Evolutionary conservation across 1,284 basidiomycete species (phyloP).

Genomic region (Sanghuangporus baumii): DNA sequence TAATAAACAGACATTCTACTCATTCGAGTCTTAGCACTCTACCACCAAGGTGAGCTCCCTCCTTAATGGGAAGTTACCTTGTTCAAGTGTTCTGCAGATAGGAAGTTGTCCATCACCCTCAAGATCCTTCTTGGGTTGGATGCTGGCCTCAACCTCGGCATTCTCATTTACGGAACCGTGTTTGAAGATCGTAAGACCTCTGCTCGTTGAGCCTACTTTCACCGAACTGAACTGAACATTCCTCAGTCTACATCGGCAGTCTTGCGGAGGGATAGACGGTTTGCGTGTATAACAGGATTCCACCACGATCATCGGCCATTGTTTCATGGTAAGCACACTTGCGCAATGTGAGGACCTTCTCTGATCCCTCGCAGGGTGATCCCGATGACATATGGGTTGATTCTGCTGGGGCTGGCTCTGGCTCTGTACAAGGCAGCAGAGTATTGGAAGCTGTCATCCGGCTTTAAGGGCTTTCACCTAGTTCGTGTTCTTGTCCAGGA

Average conservation of each 20-base stretch:
- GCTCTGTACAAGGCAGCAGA: slow-evolving; percentile 3
- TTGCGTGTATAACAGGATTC: neutral
- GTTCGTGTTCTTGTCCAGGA: slow-evolving; percentile 4
- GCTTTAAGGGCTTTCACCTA: slow-evolving; percentile 2
- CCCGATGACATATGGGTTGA: neutral
- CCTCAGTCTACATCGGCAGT: neutral
- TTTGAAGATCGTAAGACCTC: neutral
- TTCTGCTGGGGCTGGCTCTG: slow-evolving; percentile 1
- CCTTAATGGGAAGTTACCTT: neutral
- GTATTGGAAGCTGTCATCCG: neutral
- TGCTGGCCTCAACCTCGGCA: neutral
- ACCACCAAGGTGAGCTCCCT: neutral
- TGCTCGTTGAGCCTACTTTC: neutral
- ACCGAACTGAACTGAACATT: neutral
- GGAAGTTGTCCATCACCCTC: neutral
- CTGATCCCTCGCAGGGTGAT: neutral
- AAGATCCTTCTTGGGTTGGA: neutral
- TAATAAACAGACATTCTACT: slow-evolving; percentile 3
- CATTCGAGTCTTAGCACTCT: slow-evolving; percentile 5
- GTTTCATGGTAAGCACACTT: neutral
- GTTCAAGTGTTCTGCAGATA: neutral
- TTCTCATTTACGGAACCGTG: neutral
- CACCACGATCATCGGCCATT: neutral
- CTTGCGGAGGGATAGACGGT: neutral
- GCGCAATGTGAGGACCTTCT: neutral